Conservation (phyloP, 2,329 filamentous ascomycete genomes). For the Fonsecaea monophora region DNA sequence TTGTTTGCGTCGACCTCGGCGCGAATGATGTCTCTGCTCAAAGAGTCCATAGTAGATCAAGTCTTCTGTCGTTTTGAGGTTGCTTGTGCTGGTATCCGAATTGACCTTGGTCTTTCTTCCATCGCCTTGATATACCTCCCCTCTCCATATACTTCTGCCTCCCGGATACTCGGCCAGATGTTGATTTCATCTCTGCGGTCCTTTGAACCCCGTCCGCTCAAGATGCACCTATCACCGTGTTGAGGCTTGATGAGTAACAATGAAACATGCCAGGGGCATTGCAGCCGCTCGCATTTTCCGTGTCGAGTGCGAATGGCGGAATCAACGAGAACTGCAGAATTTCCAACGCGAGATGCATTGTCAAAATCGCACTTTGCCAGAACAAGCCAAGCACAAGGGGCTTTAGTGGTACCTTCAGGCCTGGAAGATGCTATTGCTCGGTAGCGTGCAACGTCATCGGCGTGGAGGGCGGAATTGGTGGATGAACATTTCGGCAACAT, state of each 20-base stretch:
- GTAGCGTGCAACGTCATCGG: not conserved
- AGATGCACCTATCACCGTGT: slow-evolving; percentile 1
- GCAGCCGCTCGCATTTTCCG: not conserved
- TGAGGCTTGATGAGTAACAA: not conserved
- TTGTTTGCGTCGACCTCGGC: slow-evolving; percentile 28
- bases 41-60: slow-evolving; percentile 13
- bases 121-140: not conserved
- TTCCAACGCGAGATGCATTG: not conserved
- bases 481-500: not conserved
- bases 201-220: not conserved
- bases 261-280: slow-evolving; percentile 10
- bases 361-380: not conserved
- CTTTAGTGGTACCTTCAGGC: not conserved
- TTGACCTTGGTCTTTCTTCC: not conserved
- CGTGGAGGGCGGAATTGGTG: not conserved
- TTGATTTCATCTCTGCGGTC: not conserved
- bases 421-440: not conserved
- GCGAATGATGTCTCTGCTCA: slow-evolving; percentile 25
- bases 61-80: not conserved
- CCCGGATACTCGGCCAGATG: slow-evolving; percentile 14
- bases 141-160: no score
- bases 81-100: not conserved
- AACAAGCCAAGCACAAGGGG: not conserved
- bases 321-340: not conserved
- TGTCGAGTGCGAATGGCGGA: not conserved